Conservation (phyloP, 78 protist genomes). For the Guillardia theta region DNA sequence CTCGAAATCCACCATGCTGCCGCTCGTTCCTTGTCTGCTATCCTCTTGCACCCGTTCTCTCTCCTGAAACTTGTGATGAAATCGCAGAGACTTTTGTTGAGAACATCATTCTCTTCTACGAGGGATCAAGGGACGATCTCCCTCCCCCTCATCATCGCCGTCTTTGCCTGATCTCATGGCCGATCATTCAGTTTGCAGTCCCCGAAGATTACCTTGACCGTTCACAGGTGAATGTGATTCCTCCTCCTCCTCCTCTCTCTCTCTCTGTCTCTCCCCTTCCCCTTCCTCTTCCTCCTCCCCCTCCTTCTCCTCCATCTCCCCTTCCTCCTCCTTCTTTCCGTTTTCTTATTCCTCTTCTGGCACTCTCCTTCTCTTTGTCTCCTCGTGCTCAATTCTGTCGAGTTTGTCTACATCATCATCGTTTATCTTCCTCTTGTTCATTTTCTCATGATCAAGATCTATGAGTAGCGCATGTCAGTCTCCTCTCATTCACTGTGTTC, state of each 20-base stretch:
- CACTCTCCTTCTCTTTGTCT: neutral
- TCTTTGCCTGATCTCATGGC: neutral
- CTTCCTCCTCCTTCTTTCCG: neutral
- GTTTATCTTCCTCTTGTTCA: neutral
- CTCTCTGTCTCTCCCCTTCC: neutral
- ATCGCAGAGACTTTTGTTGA: neutral
- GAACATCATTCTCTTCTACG: neutral
- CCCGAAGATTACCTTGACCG: conserved; percentile 13
- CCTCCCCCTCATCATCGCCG: neutral
- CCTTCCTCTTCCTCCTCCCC: neutral
- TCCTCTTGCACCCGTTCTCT: neutral
- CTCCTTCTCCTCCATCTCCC: neutral
- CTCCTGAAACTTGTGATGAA: neutral
- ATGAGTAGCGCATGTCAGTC: too few species aligned
- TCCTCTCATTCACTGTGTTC: neutral
- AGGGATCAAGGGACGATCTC: neutral
- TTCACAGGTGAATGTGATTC: neutral
- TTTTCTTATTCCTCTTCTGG: neutral
- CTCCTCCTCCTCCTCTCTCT: neutral
- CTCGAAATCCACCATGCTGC: neutral
- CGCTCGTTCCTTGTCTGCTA: neutral
- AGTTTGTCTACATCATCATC: neutral
- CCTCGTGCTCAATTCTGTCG: neutral
- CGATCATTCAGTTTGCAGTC: neutral
- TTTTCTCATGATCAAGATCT: neutral